Base-by-base conservation (phyloP, 2,329 filamentous ascomycete species). In the Trichophaea hybrida region DNA sequence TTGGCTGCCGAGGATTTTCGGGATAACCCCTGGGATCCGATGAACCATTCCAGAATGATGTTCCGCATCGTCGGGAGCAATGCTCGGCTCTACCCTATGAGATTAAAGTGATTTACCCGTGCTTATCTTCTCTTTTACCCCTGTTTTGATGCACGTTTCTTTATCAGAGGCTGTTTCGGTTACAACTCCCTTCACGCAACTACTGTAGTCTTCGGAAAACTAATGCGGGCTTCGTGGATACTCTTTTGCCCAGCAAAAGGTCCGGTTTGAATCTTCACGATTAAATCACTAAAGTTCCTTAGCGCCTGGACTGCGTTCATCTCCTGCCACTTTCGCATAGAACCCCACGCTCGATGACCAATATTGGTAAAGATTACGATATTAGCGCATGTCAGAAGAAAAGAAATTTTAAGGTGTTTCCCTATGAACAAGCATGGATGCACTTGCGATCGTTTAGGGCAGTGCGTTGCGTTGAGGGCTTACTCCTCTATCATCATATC, bases 351-450 rank as follows among this genome's bases (percentile, higher is more conserved):
- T 46, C 24, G 10, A 46, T 46, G 24, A n/a, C 13, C 40, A 17
- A 46, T n/a, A 5, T 13, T 7, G n/a, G 24, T n/a, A 6, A 13
- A 13, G 24, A 13, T 6, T n/a, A n/a, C 24, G 40, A 17, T 6
- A 51, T 24, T 51, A 17, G 33, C 33, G 50, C 33, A 37, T 53
- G 50, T 53, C 50, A 53, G 50, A 32, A 32, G 37, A 32, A 24
- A 37, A 53, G 50, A 53, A 53, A 53, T 1, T 53, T 53, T 53
- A 53, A 53, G 50, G 50, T 53, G 50, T 53, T 53, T 53, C 50
- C 50, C 50, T 53, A 53, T 53, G 50, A 32, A 33, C 50, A 24
- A 49, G 50, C 50, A 53, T 12, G 50, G 50, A 53, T 53, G 50
- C 50, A 53, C 6, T 4, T 53, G 50, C 34, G 33, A 35, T 37